Conservation (phyloP, 1,284 basidiomycete genomes). For the Butyriboletus regius region DNA sequence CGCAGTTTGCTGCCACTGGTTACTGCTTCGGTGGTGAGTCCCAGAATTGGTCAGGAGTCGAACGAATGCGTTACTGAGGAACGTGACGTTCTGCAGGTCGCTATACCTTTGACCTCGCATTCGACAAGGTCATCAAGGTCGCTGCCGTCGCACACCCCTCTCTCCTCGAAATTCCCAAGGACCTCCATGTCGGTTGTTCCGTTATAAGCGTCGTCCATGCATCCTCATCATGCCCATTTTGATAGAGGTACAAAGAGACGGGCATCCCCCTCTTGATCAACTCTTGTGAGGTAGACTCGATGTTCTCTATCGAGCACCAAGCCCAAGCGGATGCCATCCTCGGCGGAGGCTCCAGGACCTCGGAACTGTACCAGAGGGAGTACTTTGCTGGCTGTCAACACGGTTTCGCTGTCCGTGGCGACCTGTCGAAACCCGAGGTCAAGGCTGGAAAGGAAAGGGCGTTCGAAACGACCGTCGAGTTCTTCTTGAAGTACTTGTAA, state of each 20-base stretch:
- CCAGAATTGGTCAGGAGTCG: too few species aligned
- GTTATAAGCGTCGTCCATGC: too few species aligned
- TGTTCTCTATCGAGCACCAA: constrained; percentile 32
- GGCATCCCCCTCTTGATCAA: constrained; percentile 42
- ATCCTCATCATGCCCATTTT: not conserved
- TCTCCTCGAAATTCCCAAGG: constrained; percentile 47
- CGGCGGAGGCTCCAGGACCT: constrained; percentile 33
- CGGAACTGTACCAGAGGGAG: constrained; percentile 39
- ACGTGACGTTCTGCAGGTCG: constrained; percentile 34
- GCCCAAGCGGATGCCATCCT: constrained; percentile 37
- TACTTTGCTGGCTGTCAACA: constrained; percentile 44
- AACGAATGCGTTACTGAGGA: not conserved
- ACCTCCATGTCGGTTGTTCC: constrained; percentile 13
- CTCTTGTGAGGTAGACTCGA: constrained; percentile 34
- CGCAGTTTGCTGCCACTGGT: constrained; percentile 52
- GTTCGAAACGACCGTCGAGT: constrained; percentile 50
- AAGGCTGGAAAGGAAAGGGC: constrained; percentile 61
- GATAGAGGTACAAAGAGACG: constrained; percentile 29
- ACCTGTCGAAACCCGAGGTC: constrained; percentile 33
- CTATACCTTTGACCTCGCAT: constrained; percentile 61
- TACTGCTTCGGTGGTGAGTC: constrained; percentile 64
- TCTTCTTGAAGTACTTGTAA: constrained; percentile 39
- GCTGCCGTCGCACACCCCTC: constrained; percentile 63
- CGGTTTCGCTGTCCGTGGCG: constrained; percentile 48
- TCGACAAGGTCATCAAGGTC: constrained; percentile 51